Evolutionary conservation across 768 basidiomycete genomes (phyloP).

Genomic region (Pleurotus djamor): DNA sequence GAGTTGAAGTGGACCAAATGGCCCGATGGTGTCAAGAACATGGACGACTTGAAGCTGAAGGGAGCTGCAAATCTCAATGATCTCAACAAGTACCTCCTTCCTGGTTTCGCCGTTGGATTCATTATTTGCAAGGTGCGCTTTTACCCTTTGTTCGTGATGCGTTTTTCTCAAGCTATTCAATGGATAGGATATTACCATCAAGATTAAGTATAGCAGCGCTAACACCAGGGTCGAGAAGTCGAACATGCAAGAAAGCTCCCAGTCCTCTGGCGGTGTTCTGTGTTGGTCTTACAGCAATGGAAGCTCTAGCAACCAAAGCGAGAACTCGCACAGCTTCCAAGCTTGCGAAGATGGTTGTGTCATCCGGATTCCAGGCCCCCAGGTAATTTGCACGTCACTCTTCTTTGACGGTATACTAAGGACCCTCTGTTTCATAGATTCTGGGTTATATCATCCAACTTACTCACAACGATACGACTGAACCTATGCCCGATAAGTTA

Average conservation of each 20-base stretch:
- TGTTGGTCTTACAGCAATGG: constrained; percentile 7
- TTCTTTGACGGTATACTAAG: not conserved
- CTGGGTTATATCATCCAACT: not conserved
- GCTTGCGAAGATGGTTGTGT: constrained; percentile 12
- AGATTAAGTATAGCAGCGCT: not conserved
- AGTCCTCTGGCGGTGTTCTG: constrained; percentile 2
- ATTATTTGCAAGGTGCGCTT: constrained; percentile 7
- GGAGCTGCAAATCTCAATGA: not conserved
- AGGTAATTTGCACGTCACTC: constrained; percentile 7
- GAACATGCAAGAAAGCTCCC: constrained; percentile 1
- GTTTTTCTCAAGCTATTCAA: not conserved
- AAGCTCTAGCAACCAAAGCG: constrained; percentile 1
- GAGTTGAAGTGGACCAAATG: constrained; percentile 11
- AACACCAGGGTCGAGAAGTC: not conserved
- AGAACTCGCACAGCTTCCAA: constrained; percentile 5
- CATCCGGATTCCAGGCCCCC: constrained; percentile 16
- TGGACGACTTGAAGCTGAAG: not conserved
- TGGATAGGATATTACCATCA: constrained; percentile 6
- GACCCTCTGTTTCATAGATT: not conserved
- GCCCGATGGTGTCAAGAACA: constrained; percentile 2
- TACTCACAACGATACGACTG: not conserved
- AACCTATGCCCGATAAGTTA: not conserved
- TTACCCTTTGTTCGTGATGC: not conserved
- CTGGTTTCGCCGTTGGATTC: constrained; percentile 4
- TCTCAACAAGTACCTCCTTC: constrained; percentile 4